These are phyloP conservation scores for Candida oleophila DNA, from an alignment of 805 yeast species.

Conservation along the genomic window DNA sequence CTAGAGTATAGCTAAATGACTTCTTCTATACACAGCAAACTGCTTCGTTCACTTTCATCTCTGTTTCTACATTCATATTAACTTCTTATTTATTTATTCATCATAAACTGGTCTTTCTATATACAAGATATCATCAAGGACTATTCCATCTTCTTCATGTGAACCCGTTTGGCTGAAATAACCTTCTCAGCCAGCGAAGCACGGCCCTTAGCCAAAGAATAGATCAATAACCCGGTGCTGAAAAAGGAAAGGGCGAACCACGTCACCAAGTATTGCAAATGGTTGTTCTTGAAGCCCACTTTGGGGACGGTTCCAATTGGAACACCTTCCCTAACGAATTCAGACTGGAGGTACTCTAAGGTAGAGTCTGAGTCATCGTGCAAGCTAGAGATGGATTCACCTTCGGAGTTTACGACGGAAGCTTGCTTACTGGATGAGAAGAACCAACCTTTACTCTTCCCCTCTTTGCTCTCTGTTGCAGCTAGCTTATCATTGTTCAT, in stretches of 20 bases:
- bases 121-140: not conserved
- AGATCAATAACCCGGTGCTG: slow-evolving; percentile 62
- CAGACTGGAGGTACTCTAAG: slow-evolving; percentile 40
- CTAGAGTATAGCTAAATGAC: too few relatives aligned
- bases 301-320: slow-evolving; percentile 86
- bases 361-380: slow-evolving; percentile 27
- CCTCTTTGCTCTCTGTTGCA: not conserved
- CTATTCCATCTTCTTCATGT: slow-evolving; percentile 25
- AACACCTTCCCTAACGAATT: slow-evolving; percentile 77
- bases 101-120: too few relatives aligned
- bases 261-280: slow-evolving; percentile 86
- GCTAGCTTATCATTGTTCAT: slow-evolving; percentile 8
- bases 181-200: slow-evolving; percentile 38
- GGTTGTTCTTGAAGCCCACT: slow-evolving; percentile 82
- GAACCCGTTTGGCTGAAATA: slow-evolving; percentile 37
- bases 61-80: too few relatives aligned
- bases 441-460: slow-evolving; percentile 1
- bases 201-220: slow-evolving; percentile 28
- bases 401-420: slow-evolving; percentile 27
- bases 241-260: slow-evolving; percentile 89
- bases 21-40: too few relatives aligned
- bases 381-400: slow-evolving; percentile 3
- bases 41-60: too few relatives aligned
- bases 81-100: too few relatives aligned
- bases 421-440: not conserved